Evolutionary conservation across 345 rosid genomes (phyloP), one percentile per base, ranked within the genome.

Genomic region (Salix dunnii): DNA sequence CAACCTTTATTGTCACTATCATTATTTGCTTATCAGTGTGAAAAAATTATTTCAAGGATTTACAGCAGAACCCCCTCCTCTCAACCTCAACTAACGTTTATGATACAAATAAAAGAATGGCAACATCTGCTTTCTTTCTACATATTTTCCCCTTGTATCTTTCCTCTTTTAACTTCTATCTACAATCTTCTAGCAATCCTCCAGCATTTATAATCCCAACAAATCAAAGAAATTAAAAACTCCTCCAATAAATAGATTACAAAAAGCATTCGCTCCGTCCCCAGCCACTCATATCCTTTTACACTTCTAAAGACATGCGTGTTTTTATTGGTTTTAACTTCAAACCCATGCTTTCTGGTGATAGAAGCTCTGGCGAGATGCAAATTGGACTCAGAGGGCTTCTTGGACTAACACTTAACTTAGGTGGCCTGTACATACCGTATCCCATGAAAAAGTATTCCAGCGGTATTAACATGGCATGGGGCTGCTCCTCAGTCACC

Each of bases 341-440:
- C 84, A 96, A 84, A 1, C 99, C 99, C 99, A 96, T 94, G 89
- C 95, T 94, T 85, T 96, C 98, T 0, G 97, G 99, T 7, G 99
- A 91, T 20, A 96, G 93, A 74, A 96, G 98, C 85, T 96, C 97
- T 0, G 97, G 95, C 5, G 98, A 87, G 78, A 96, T 91, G 86
- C 92, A 80, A 13, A 85, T 77, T 0, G 97, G 94, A 77, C 92
- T 96, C 86, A 96, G 82, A 3, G 99, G 95, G 73, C 97, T 92
- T 83, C 99, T 89, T 0, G 99, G 99, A 75, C 99, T 96, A 33
- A 86, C 85, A 68, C 93, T 91, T 61, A 85, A 79, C 66, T 79
- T 86, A 1, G 92, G 83, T 46, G 91, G 96, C 76, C 90, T 88
- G 85, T 86, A 93, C 71, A 96, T 77, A 20, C 96, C 94, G 51